Conservation (phyloP, 129 eudicot genomes). For the Tagetes patula region DNA sequence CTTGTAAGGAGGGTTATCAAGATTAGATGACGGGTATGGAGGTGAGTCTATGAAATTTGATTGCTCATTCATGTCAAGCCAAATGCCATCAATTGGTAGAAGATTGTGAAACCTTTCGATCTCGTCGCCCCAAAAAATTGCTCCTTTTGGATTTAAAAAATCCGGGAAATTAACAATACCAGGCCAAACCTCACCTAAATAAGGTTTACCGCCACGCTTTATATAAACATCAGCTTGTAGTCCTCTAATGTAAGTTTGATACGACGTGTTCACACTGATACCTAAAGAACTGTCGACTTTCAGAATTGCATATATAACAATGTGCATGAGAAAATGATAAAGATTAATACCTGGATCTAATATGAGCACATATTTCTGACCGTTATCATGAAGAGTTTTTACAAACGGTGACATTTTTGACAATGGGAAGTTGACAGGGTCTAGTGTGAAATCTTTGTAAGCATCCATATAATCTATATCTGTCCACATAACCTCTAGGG, state of each 20-base stretch:
- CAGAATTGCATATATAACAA: background rate
- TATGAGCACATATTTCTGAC: conserved; percentile 71
- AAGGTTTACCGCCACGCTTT: conserved; percentile 68
- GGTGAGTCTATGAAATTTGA: conserved; percentile 66
- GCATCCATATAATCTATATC: conserved; percentile 93
- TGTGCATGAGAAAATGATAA: background rate
- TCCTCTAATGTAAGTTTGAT: conserved; percentile 72
- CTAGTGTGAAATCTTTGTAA: conserved; percentile 84
- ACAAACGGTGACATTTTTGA: conserved; percentile 52
- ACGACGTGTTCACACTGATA: conserved; percentile 58
- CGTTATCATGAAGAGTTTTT: conserved; percentile 60
- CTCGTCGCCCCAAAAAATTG: conserved; percentile 63
- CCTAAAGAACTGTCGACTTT: conserved; percentile 32
- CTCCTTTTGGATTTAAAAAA: conserved; percentile 61
- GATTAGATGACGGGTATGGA: conserved; percentile 48
- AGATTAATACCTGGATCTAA: conserved; percentile 69
- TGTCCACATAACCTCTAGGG: conserved; percentile 88
- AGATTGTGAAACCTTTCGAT: conserved; percentile 49
- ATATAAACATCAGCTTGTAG: conserved; percentile 64
- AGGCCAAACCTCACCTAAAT: conserved; percentile 82
- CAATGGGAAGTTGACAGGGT: conserved; percentile 67
- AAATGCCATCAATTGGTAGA: conserved; percentile 70
- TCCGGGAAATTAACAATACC: conserved; percentile 77
- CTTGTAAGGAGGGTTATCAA: conserved; percentile 81
- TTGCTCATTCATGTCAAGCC: conserved; percentile 92